Evolutionary conservation across 257 asterid genomes (phyloP).

Genomic region (Solanum sejunctum): DNA sequence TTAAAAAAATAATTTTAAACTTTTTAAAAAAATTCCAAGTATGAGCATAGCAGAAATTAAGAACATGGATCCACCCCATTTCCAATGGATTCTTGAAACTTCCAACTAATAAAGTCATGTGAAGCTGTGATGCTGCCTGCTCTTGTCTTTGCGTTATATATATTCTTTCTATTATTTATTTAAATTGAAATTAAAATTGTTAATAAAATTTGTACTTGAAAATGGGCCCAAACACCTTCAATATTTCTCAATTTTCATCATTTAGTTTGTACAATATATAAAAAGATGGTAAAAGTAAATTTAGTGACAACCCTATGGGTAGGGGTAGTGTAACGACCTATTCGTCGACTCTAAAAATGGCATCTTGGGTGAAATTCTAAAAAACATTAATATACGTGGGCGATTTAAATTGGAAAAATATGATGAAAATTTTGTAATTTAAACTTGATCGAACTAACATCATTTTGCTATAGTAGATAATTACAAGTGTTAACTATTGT

Average conservation of each 20-base stretch:
- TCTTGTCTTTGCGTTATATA: conserved; percentile 15
- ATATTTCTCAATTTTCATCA: not conserved
- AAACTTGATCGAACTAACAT: no score
- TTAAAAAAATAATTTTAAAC: not conserved
- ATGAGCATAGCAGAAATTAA: conserved; percentile 8
- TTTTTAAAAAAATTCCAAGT: not conserved
- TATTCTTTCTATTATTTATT: not conserved
- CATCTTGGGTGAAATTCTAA: no score
- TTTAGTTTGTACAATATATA: not conserved
- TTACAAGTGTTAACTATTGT: no score
- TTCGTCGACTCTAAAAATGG: no score
- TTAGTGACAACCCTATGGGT: not conserved
- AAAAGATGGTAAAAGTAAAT: not conserved
- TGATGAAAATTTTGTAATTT: no score
- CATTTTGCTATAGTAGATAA: no score
- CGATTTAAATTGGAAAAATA: no score
- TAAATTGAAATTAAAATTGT: not conserved
- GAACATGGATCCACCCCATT: conserved; percentile 56
- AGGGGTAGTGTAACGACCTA: no score
- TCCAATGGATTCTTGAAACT: conserved; percentile 22
- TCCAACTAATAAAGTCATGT: conserved; percentile 62
- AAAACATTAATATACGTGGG: no score
- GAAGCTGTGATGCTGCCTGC: conserved; percentile 28
- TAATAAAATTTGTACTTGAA: not conserved
- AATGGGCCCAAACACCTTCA: not conserved